Evolutionary conservation across 2,329 filamentous ascomycete species (phyloP).

Genomic region (Dendryphion nanum): DNA sequence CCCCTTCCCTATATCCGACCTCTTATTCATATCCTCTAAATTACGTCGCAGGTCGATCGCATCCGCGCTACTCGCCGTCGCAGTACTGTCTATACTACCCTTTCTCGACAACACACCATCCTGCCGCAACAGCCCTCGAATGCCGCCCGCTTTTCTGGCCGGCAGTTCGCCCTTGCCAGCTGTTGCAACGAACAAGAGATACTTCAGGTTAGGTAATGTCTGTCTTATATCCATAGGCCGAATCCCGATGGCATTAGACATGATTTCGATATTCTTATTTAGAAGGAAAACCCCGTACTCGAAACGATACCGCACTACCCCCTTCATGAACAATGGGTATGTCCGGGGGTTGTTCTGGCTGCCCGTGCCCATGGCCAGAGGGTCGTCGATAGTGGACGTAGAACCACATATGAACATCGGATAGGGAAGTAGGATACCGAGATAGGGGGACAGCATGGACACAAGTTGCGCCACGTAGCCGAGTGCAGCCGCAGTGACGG

Average conservation of each 20-base stretch:
- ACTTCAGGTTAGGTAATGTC: conserved; percentile 90
- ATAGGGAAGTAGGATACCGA: conserved; percentile 77
- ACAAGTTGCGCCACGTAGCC: conserved; percentile 77
- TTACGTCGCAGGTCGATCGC: conserved; percentile 18
- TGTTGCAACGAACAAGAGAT: conserved; percentile 84
- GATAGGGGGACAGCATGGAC: conserved; percentile 76
- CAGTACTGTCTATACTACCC: conserved; percentile 34
- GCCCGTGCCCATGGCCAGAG: conserved; percentile 56
- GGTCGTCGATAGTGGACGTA: conserved; percentile 71
- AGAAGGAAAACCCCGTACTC: conserved; percentile 96
- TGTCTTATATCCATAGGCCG: conserved; percentile 87
- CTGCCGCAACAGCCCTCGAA: conserved; percentile 30
- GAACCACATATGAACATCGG: conserved; percentile 72
- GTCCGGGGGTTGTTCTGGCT: conserved; percentile 23
- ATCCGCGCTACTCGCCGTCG: conserved; percentile 25
- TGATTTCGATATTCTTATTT: conserved; percentile 86
- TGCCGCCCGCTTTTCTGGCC: conserved; percentile 34
- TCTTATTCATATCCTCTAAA: conserved; percentile 11
- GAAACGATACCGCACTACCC: conserved; percentile 79
- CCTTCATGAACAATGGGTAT: conserved; percentile 77
- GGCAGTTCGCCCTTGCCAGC: conserved; percentile 68
- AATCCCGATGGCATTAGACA: conserved; percentile 64
- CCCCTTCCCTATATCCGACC: conserved; percentile 8
- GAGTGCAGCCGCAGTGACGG: conserved; percentile 75
- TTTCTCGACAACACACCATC: conserved; percentile 24